phyloP scores from a whole-genome alignment of 169 alveolate genomes.

The Plasmodium blacklocki region DNA sequence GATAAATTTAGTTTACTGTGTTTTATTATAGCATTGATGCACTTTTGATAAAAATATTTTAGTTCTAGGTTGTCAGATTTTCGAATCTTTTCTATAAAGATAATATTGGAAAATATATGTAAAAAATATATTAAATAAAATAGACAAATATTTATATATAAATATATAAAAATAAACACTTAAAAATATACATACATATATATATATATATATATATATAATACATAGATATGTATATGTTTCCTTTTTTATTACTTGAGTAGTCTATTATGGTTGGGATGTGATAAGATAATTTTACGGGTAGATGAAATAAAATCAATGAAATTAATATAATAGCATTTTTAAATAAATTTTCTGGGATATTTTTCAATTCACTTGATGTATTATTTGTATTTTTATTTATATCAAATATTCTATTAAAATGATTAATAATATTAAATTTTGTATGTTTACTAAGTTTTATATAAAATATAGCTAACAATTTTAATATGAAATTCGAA shows the following conservation, averaged over 20 bases:
- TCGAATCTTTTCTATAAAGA: slow-evolving; percentile 32
- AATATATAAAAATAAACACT: background rate
- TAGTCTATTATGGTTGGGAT: slow-evolving; percentile 45
- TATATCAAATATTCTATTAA: slow-evolving; percentile 23
- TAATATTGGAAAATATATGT: slow-evolving; percentile 4
- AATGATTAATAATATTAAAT: slow-evolving; percentile 37
- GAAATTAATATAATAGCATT: slow-evolving; percentile 37
- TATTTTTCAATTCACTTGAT: slow-evolving; percentile 24
- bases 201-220: background rate
- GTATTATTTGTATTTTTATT: background rate
- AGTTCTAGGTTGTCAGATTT: slow-evolving; percentile 28
- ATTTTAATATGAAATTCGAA: slow-evolving; percentile 57
- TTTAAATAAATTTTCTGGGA: slow-evolving; percentile 41
- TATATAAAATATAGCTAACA: slow-evolving; percentile 35
- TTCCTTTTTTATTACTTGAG: slow-evolving; percentile 40
- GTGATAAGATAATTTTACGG: slow-evolving; percentile 12
- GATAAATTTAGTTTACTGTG: background rate
- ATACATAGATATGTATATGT: background rate
- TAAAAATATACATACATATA: background rate
- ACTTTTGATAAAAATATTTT: slow-evolving; percentile 24
- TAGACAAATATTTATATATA: background rate
- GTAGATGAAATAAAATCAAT: slow-evolving; percentile 19
- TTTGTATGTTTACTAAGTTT: slow-evolving; percentile 27
- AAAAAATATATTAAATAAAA: background rate
- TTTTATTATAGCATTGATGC: slow-evolving; percentile 51